Base-by-base conservation (phyloP, 2,329 filamentous ascomycete species). In the Penicillium freii region DNA sequence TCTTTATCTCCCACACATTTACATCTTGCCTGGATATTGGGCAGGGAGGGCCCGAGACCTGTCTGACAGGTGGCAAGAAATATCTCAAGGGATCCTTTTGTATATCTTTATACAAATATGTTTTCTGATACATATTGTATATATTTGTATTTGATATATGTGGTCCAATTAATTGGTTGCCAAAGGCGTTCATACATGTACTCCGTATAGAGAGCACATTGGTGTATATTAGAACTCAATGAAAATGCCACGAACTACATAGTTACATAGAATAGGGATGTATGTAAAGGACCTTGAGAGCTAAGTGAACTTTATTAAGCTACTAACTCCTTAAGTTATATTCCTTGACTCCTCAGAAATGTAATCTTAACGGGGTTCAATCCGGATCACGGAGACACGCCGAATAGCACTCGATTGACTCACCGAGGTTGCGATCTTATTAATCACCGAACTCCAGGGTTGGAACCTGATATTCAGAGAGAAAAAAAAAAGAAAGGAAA, bases 341-440 rank as follows among this genome's bases (percentile, higher is more conserved):
- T 25, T 46, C 7, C 9, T 11, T 50, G 19, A 17, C 19, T 23
- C 23, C 19, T 23, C 47, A 7, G 6, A 11, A 39, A 17, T 40
- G 47, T 8, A 51, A 33, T 27, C 3, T 11, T 10, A 19, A 27
- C 40, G 48, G 48, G 8, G 10, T 48, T 47, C 25, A 11, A 38
- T 13, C 45, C 36, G 31, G 45, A 47, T 34, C 47, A 36, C 48
- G 49, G 49, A 57, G 49, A 36, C 49, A 39, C 31, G n/a, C 53
- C 53, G 54, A 56, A 21, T 23, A 27, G 34, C 36, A 29, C 57
- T 63, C 50, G 29, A 57, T 66, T 66, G 64, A 62, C 61, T 66
- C 64, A 66, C 64, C 64, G 64, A 62, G 43, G 46, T 38, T 21
- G n/a, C 5, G 17, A 50, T 31, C 45, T 63, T 62, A 62, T 51